A percentile compares a stretch with the other conserved stretches of the same genome.
Evolutionary conservation across 176 grass and related monocot species (phyloP).

Genomic region (Oryza australiensis): DNA sequence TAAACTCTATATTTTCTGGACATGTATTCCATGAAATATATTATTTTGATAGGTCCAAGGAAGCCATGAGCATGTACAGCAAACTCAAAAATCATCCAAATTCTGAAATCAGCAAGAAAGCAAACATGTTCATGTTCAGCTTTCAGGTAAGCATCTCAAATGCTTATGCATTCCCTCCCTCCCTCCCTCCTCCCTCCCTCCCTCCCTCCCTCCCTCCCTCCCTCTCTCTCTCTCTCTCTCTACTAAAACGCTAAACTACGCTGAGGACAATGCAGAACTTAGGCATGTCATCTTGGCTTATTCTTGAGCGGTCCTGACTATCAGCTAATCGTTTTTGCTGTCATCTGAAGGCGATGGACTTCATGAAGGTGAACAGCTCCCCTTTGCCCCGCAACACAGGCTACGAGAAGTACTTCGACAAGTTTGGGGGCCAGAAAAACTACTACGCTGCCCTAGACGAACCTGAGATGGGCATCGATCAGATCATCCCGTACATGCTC

Average conservation of each 20-base stretch:
- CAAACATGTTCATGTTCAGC: constrained; percentile 75
- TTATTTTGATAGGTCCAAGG: constrained; percentile 60
- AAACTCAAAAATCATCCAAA: constrained; percentile 84
- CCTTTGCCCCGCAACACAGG: constrained; percentile 54
- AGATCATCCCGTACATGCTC: constrained; percentile 70
- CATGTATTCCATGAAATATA: not conserved
- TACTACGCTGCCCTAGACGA: constrained; percentile 49
- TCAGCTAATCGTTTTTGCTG: not conserved
- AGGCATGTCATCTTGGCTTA: not conserved
- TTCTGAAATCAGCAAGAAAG: constrained; percentile 67
- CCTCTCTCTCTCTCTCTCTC: not conserved
- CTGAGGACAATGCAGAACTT: not conserved
- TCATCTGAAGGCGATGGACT: constrained; percentile 68
- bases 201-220: too few species aligned
- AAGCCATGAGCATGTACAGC: constrained; percentile 86
- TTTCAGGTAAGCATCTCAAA: constrained; percentile 66
- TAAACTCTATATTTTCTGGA: not conserved
- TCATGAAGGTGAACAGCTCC: constrained; percentile 70
- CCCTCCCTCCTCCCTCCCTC: too few species aligned
- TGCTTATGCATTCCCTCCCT: not conserved
- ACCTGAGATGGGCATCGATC: constrained; percentile 33
- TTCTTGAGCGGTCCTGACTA: not conserved
- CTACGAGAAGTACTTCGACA: constrained; percentile 82
- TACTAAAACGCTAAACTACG: not conserved
- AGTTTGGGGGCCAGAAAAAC: constrained; percentile 56